Evolutionary conservation across 2,329 filamentous ascomycete genomes (phyloP).

Genomic region (Exophiala calicioides): DNA sequence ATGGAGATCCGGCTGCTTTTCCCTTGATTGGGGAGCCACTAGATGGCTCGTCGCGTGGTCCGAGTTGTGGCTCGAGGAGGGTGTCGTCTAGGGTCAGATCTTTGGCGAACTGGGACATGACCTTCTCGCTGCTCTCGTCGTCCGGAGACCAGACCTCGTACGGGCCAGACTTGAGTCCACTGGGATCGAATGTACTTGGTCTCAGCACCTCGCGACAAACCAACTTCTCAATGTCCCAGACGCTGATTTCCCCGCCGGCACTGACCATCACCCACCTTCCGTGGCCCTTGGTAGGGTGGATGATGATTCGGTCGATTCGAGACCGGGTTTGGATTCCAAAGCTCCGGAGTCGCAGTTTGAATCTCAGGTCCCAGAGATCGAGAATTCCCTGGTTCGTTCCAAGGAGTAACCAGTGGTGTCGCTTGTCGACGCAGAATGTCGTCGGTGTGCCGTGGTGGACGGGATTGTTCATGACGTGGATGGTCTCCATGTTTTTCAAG

Average conservation of each 20-base stretch:
- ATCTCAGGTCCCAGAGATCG: conserved; percentile 95
- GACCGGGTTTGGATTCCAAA: conserved; percentile 86
- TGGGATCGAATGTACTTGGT: conserved; percentile 34
- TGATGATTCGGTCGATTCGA: conserved; percentile 60
- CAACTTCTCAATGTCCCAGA: conserved; percentile 92
- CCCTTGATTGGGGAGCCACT: conserved; percentile 15
- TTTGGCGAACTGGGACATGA: conserved; percentile 80
- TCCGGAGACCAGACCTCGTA: conserved; percentile 89
- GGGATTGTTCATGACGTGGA: conserved; percentile 82
- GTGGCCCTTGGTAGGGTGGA: conserved; percentile 76
- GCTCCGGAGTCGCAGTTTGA: conserved; percentile 79
- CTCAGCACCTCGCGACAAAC: conserved; percentile 88
- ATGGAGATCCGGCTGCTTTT: not conserved
- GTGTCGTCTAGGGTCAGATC: conserved; percentile 29
- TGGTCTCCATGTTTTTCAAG: conserved; percentile 77
- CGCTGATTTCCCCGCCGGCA: conserved; percentile 86
- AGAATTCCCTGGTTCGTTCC: conserved; percentile 92
- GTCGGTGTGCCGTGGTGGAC: conserved; percentile 89
- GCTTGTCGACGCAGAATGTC: conserved; percentile 84
- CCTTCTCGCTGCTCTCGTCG: conserved; percentile 81
- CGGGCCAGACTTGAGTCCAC: conserved; percentile 48
- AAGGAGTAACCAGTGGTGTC: conserved; percentile 84
- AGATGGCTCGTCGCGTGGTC: not conserved
- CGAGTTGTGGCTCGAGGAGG: conserved; percentile 3
- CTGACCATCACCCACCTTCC: conserved; percentile 86